Conservation (phyloP, 305 asterid genomes). For the Fraxinus baroniana region DNA sequence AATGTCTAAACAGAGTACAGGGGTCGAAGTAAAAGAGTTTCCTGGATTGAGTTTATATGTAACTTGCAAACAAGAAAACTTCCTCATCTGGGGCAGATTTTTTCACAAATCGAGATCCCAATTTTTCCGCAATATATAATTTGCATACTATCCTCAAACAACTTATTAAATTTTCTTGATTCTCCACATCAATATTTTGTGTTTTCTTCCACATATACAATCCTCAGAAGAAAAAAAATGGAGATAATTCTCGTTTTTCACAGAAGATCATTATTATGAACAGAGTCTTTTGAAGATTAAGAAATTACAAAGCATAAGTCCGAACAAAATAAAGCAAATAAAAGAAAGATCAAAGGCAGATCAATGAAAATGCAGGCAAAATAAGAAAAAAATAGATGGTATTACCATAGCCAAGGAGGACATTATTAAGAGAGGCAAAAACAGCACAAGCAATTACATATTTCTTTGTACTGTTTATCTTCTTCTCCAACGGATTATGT, state of each 20-base stretch:
- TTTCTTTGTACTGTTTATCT: slow-evolving; percentile 56
- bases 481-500: slow-evolving; percentile 48
- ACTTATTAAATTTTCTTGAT: background rate
- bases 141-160: background rate
- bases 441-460: slow-evolving; percentile 94
- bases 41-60: background rate
- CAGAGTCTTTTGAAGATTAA: background rate
- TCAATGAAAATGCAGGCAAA: slow-evolving; percentile 9
- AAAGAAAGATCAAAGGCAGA: background rate
- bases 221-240: background rate
- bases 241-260: background rate
- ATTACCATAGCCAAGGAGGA: slow-evolving; percentile 92
- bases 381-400: background rate
- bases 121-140: background rate
- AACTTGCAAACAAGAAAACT: background rate
- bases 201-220: background rate
- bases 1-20: background rate
- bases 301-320: background rate
- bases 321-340: background rate
- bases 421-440: slow-evolving; percentile 92
- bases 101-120: background rate
- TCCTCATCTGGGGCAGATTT: background rate
- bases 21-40: background rate
- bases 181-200: background rate
- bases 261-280: background rate